Percentiles rank a stretch among this genome's conserved stretches.
phyloP scores from a whole-genome alignment of 352 stramenopile species.

The Stramenopiles sp. region DNA sequence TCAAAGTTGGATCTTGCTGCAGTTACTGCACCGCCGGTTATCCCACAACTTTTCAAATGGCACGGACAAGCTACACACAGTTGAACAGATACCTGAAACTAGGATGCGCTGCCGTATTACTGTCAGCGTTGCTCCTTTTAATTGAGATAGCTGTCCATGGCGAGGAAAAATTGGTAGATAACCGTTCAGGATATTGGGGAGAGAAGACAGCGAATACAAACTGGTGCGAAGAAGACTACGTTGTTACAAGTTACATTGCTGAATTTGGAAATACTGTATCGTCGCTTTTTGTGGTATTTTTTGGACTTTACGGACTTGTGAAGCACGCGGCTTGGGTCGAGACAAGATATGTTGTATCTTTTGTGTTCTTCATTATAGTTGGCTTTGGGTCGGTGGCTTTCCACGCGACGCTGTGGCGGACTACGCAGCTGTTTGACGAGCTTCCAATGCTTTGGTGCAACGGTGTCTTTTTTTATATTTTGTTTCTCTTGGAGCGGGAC shows the following conservation, averaged over 20 bases:
- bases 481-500: background rate
- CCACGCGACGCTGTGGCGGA: conserved; percentile 40
- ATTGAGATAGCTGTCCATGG: no score
- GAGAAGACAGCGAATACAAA: conserved; percentile 47
- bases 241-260: conserved; percentile 46
- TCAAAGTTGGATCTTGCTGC: no score
- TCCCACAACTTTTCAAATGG: no score
- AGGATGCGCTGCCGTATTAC: no score
- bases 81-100: no score
- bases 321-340: conserved; percentile 46
- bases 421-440: background rate
- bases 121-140: no score
- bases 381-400: conserved; percentile 55
- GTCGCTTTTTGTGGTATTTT: conserved; percentile 47
- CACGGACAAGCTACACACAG: no score
- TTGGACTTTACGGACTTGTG: conserved; percentile 46
- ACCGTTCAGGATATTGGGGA: conserved; percentile 36
- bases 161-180: no score
- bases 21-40: no score
- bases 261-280: conserved; percentile 65
- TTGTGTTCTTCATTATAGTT: conserved; percentile 47
- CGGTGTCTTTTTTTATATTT: background rate
- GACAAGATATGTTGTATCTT: conserved; percentile 45
- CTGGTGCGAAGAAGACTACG: conserved; percentile 60
- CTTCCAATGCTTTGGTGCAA: background rate